Evolutionary conservation across 2,329 filamentous ascomycete species (phyloP).

Genomic region (Raffaelea albimanens): DNA sequence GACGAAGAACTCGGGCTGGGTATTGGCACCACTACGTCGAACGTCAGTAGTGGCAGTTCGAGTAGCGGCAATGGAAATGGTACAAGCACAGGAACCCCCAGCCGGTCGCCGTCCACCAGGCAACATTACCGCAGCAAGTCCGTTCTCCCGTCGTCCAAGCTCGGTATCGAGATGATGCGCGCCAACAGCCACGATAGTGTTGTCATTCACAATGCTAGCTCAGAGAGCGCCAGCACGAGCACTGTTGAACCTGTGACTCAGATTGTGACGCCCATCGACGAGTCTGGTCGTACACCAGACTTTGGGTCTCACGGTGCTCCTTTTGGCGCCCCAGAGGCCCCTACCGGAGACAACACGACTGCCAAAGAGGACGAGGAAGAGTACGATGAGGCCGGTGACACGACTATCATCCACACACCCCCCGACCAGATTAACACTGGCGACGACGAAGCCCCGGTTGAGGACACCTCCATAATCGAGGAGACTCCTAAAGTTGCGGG

Average conservation of each 20-base stretch:
- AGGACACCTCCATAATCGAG: neutral
- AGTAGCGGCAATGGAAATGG: conserved; percentile 25
- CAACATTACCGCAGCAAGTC: conserved; percentile 44
- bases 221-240: conserved; percentile 33
- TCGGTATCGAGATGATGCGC: conserved; percentile 96
- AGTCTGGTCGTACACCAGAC: conserved; percentile 16
- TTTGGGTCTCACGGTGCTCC: neutral
- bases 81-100: neutral
- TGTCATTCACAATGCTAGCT: conserved; percentile 26
- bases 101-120: conserved; percentile 25
- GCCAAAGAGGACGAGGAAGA: conserved; percentile 1
- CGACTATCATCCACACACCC: conserved; percentile 18
- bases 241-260: conserved; percentile 38
- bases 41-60: conserved; percentile 10
- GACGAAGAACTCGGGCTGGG: conserved; percentile 71
- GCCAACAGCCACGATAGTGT: conserved; percentile 89
- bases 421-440: conserved; percentile 11
- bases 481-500: neutral
- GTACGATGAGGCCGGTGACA: conserved; percentile 14
- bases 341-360: neutral
- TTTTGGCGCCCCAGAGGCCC: neutral
- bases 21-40: conserved; percentile 8
- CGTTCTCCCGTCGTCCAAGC: conserved; percentile 68
- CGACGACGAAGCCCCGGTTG: neutral
- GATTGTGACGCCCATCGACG: conserved; percentile 39